Percentiles rank a stretch among this genome's conserved stretches.
Evolutionary conservation across 2,329 filamentous ascomycete species (phyloP).

Genomic region (Penicillium verrucosum): DNA sequence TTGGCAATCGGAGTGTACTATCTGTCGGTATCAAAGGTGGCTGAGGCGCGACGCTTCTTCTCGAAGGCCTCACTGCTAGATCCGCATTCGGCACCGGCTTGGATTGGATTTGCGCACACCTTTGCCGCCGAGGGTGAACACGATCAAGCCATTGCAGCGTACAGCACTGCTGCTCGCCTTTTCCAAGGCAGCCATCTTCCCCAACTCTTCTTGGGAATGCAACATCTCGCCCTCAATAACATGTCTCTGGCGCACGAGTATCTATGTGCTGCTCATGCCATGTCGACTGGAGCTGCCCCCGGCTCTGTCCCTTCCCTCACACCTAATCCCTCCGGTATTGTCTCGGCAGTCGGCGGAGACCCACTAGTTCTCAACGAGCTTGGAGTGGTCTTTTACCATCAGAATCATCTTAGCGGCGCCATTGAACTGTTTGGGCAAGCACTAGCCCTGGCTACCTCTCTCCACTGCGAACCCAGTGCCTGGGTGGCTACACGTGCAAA

Average conservation of each 20-base stretch:
- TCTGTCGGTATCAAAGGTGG: conserved; percentile 80
- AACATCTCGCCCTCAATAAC: conserved; percentile 94
- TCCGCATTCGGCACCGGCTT: conserved; percentile 92
- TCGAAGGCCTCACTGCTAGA: conserved; percentile 98
- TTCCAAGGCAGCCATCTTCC: conserved; percentile 97
- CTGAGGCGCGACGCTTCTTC: conserved; percentile 92
- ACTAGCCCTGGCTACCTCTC: conserved; percentile 72
- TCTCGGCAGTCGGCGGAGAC: conserved; percentile 51
- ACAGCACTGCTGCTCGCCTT: conserved; percentile 87
- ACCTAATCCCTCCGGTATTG: conserved; percentile 17
- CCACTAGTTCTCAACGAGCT: conserved; percentile 92
- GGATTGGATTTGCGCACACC: conserved; percentile 98
- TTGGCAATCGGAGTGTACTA: conserved; percentile 95
- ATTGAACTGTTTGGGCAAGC: conserved; percentile 74
- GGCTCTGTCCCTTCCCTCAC: conserved; percentile 28
- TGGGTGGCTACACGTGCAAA: conserved; percentile 85
- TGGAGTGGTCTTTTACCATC: conserved; percentile 92
- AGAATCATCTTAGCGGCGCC: conserved; percentile 72
- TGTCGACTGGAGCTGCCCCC: conserved; percentile 44
- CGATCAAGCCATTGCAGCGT: conserved; percentile 96
- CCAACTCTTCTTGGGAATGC: conserved; percentile 96
- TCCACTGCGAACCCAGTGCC: conserved; percentile 75
- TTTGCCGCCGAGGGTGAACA: conserved; percentile 97
- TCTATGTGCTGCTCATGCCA: conserved; percentile 77
- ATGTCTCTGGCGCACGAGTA: conserved; percentile 93